Evolutionary conservation across 73 alveolate species (phyloP).

Genomic region (Tetrahymena borealis): DNA sequence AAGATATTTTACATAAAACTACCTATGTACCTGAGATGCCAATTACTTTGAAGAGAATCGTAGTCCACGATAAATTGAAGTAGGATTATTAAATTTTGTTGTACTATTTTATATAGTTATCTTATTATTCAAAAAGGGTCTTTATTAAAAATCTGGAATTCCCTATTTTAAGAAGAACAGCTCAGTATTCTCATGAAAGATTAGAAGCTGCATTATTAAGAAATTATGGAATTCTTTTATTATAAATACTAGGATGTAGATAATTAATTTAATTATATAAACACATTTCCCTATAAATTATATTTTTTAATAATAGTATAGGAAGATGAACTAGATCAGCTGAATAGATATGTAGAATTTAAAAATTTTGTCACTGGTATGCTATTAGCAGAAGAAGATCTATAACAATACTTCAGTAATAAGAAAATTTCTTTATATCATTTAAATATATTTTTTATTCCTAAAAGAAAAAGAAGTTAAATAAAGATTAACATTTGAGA

Average conservation of each 20-base stretch:
- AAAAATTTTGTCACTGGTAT: not conserved
- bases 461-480: not conserved
- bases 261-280: not conserved
- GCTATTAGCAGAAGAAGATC: not conserved
- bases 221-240: not conserved
- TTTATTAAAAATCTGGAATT: not conserved
- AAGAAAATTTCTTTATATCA: not conserved
- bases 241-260: not conserved
- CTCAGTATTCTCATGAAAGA: not conserved
- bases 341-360: not conserved
- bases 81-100: not conserved
- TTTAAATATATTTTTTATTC: not conserved
- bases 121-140: not conserved
- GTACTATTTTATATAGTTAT: not conserved
- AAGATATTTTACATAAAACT: conserved; percentile 32
- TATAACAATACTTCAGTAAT: not conserved
- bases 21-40: conserved; percentile 29
- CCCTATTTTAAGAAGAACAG: not conserved
- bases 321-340: not conserved
- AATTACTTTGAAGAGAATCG: conserved; percentile 31
- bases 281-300: not conserved
- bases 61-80: conserved; percentile 21
- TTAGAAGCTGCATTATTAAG: not conserved
- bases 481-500: not conserved
- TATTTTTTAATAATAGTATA: not conserved